These are phyloP conservation scores for Leptomonas pyrrhocoris DNA, from an alignment of 208 protist species.

Conservation along the genomic window DNA sequence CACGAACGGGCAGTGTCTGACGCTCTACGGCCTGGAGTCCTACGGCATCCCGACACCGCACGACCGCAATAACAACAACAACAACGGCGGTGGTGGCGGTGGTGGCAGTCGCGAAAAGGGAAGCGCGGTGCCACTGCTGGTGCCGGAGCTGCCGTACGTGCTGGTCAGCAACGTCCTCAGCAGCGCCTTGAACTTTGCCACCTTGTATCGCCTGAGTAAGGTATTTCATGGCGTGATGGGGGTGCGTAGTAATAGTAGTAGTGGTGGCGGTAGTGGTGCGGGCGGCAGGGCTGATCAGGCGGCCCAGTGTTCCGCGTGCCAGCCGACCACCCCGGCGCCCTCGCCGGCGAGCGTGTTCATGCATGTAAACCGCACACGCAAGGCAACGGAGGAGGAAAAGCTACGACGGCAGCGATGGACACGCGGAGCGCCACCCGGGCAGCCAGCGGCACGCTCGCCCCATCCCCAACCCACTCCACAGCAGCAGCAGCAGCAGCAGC, in stretches of 20 bases:
- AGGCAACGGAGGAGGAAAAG: slow-evolving; percentile 24
- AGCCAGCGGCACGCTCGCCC: background rate
- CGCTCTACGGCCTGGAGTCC: slow-evolving; percentile 42
- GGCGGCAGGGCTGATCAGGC: background rate
- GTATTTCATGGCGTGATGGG: slow-evolving; percentile 43
- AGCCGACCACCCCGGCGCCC: background rate
- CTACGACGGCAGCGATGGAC: slow-evolving; percentile 23
- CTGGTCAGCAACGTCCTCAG: slow-evolving; percentile 55
- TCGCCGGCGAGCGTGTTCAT: no score
- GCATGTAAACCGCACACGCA: slow-evolving; percentile 27
- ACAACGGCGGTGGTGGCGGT: background rate
- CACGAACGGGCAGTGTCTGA: slow-evolving; percentile 39
- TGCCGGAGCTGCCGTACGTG: slow-evolving; percentile 36
- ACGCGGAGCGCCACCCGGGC: background rate
- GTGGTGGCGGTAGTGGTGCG: background rate
- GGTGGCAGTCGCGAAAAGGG: no score
- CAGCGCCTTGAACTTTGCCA: slow-evolving; percentile 48
- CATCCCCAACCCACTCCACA: background rate
- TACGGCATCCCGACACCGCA: slow-evolving; percentile 38
- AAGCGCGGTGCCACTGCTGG: slow-evolving; percentile 26
- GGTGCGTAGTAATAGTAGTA: background rate
- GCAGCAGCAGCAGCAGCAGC: slow-evolving; percentile 1
- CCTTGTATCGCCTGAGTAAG: slow-evolving; percentile 45
- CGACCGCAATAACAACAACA: background rate
- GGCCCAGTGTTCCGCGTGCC: background rate